Conservation (phyloP, 2,329 filamentous ascomycete species). For the Corinectria fuckeliana region DNA sequence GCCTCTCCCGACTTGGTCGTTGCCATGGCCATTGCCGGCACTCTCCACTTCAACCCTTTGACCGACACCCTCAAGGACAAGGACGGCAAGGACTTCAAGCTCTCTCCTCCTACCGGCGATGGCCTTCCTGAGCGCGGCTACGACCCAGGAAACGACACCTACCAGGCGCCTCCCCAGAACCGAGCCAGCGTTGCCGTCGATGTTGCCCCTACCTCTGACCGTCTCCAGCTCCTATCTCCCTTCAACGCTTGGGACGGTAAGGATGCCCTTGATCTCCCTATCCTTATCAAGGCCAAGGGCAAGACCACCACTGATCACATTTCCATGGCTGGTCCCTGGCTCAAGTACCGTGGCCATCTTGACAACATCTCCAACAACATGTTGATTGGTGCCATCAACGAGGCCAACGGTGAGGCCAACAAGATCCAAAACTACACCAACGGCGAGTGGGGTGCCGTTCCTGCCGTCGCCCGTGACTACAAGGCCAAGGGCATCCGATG, state of each 20-base stretch:
- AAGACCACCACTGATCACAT: slow-evolving; percentile 99
- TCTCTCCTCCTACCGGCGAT: slow-evolving; percentile 78
- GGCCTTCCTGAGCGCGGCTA: slow-evolving; percentile 84
- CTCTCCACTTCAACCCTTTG: slow-evolving; percentile 92
- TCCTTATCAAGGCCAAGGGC: slow-evolving; percentile 96
- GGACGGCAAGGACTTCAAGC: slow-evolving; percentile 94
- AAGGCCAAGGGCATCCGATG: slow-evolving; percentile 96
- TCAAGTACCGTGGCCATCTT: slow-evolving; percentile 98
- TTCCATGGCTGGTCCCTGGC: slow-evolving; percentile 93
- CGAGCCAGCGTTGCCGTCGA: slow-evolving; percentile 75
- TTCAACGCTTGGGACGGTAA: slow-evolving; percentile 93
- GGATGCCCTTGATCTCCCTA: slow-evolving; percentile 82
- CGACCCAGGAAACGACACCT: slow-evolving; percentile 90
- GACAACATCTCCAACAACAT: slow-evolving; percentile 99
- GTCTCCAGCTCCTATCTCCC: slow-evolving; percentile 88
- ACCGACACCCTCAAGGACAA: slow-evolving; percentile 92
- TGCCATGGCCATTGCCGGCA: slow-evolving; percentile 82
- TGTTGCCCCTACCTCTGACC: slow-evolving; percentile 88
- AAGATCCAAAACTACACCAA: slow-evolving; percentile 92
- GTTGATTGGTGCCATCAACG: slow-evolving; percentile 96
- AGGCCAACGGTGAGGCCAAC: slow-evolving; percentile 95
- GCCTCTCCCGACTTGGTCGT: slow-evolving; percentile 90
- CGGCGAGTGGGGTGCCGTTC: slow-evolving; percentile 85
- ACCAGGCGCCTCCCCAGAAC: slow-evolving; percentile 90
- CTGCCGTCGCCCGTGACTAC: slow-evolving; percentile 95